A percentile compares a stretch with the other conserved stretches of the same genome.
Conservation (phyloP, 225 moss, liverwort and hornwort species). For the Rhytidiadelphus loreus region DNA sequence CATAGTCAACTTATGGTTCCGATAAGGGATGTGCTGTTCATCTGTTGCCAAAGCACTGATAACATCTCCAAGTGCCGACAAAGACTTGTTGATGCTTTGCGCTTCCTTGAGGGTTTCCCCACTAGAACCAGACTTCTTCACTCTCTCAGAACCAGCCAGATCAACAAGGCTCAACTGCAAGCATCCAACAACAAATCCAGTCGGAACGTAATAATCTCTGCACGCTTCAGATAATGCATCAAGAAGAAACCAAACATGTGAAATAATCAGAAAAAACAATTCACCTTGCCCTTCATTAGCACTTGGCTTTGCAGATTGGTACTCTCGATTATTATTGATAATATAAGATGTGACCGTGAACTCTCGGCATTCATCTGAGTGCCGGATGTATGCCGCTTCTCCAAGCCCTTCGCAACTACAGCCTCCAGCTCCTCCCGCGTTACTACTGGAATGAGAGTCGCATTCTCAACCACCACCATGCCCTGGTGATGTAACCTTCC, state of each 20-base stretch:
- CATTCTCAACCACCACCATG: conserved; percentile 92
- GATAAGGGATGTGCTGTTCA: conserved; percentile 83
- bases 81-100: conserved; percentile 92
- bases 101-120: conserved; percentile 91
- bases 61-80: conserved; percentile 86
- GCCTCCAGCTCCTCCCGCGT: conserved; percentile 66
- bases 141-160: conserved; percentile 87
- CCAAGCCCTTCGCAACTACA: conserved; percentile 67
- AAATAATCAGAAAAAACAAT: neutral
- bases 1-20: conserved; percentile 94
- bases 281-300: conserved; percentile 85
- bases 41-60: conserved; percentile 89
- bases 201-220: neutral
- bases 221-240: neutral
- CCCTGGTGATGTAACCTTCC: conserved; percentile 27
- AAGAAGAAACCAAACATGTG: neutral
- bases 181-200: neutral
- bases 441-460: conserved; percentile 57
- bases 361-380: conserved; percentile 95
- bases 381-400: conserved; percentile 81
- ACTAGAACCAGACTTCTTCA: conserved; percentile 89
- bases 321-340: conserved; percentile 83
- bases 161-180: conserved; percentile 92
- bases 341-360: conserved; percentile 82
- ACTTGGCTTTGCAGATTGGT: conserved; percentile 92